Evolutionary conservation across 2,329 filamentous ascomycete genomes (phyloP), one percentile per base, ranked within the genome.

Genomic region (Colletotrichum costaricense): DNA sequence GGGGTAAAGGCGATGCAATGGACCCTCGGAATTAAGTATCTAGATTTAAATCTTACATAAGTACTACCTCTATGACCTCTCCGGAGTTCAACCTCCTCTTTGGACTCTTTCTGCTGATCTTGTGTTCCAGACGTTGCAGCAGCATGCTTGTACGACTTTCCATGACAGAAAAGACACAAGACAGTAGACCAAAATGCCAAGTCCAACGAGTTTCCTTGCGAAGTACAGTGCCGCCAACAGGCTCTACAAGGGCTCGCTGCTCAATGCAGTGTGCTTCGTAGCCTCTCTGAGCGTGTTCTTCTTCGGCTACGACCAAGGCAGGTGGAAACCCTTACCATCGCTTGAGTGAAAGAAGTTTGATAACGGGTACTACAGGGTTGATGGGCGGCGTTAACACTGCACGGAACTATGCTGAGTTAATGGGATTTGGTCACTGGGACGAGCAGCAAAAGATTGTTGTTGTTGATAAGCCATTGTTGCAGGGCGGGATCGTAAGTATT

Each of bases 321-420:
- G 3, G 33, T 11, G 11, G 11, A 4, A 12, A 11, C 11, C 3
- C 11, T 33, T 12, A 11, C 33, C 33, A 33, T 4, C 33, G 4
- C 9, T 33, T 38, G 3, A 5, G 35, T 14, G 5, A 16, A 42
- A 14, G 14, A 42, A 42, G 35, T 42, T 42, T 42, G 14, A 16
- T 42, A 42, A 42, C 14, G 14, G 12, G 12, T 16, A 1, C 6
- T 12, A 1, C 35, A 76, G 88, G 86, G 57, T 81, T 88, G 75
- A 92, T 87, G 90, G 88, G 89, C 22, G 92, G 92, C 69, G 91
- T 93, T 14, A 93, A 93, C 81, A 91, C 89, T 59, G 86, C 90
- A 52, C 87, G 87, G 63, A 82, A 93, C 79, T 94, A 93, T 78
- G 89, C 91, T 63, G 84, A 89, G 49, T 82, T 89, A 11, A 93